Conservation (phyloP, 2,329 filamentous ascomycete genomes). For the Herpotrichia juniperi region DNA sequence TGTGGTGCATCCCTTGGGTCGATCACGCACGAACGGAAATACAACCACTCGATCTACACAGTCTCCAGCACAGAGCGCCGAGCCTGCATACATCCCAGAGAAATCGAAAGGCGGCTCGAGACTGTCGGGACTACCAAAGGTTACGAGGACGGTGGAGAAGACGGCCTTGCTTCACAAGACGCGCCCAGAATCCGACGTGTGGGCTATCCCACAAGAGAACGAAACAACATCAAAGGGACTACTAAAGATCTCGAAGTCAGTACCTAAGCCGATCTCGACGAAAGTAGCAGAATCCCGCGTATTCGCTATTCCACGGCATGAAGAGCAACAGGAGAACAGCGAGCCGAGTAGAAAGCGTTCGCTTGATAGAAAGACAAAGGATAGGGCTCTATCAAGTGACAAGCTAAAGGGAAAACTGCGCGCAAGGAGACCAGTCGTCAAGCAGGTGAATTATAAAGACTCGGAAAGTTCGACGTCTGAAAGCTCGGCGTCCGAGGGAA, state of each 20-base stretch:
- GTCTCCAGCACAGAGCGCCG: not conserved
- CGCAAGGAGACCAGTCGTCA: slow-evolving; percentile 5
- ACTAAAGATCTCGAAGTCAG: too few relatives aligned
- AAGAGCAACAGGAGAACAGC: too few relatives aligned
- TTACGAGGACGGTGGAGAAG: not conserved
- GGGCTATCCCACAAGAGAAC: slow-evolving; percentile 11
- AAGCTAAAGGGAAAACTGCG: slow-evolving; percentile 1
- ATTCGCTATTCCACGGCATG: too few relatives aligned
- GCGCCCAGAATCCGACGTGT: slow-evolving; percentile 6
- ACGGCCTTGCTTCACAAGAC: not conserved
- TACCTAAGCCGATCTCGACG: too few relatives aligned
- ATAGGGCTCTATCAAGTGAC: too few relatives aligned
- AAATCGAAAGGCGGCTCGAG: slow-evolving; percentile 1
- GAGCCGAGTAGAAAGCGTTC: too few relatives aligned
- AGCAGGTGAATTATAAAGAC: slow-evolving; percentile 14
- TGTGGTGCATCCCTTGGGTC: not conserved
- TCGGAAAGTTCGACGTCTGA: slow-evolving; percentile 6
- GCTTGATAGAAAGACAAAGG: too few relatives aligned
- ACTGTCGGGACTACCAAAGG: slow-evolving; percentile 5
- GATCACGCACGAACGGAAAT: not conserved
- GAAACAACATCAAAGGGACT: too few relatives aligned
- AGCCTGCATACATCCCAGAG: not conserved
- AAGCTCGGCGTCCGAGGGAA: too few relatives aligned
- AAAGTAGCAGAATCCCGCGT: too few relatives aligned
- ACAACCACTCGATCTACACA: not conserved